Evolutionary conservation across 805 yeast species (phyloP).

Genomic region (Yarrowia yakushimensis): DNA sequence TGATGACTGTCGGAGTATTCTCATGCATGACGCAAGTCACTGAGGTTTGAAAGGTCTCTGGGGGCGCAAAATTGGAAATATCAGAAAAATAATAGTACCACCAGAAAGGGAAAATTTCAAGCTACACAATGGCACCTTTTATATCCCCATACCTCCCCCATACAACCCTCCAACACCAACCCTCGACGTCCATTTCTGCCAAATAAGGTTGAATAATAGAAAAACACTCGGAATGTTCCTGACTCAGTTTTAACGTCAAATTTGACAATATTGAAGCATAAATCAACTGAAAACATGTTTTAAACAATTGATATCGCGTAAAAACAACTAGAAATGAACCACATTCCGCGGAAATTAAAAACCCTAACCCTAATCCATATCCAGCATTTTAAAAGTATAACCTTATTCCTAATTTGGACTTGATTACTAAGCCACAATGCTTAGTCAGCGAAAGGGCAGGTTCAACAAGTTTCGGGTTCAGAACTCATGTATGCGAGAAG

Average conservation of each 20-base stretch:
- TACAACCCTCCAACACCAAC: too few relatives aligned
- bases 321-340: not conserved
- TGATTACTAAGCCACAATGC: not conserved
- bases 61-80: not conserved
- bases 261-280: too few relatives aligned
- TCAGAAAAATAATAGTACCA: not conserved
- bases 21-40: not conserved
- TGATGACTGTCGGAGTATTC: not conserved
- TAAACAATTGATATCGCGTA: too few relatives aligned
- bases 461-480: too few relatives aligned
- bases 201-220: not conserved
- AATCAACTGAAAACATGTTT: too few relatives aligned
- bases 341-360: not conserved
- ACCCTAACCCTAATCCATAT: not conserved
- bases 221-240: not conserved
- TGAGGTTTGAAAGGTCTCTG: not conserved
- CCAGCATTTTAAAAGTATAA: not conserved
- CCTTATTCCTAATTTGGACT: not conserved
- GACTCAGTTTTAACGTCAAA: too few relatives aligned
- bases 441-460: too few relatives aligned
- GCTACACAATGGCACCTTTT: not conserved
- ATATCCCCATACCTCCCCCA: too few relatives aligned
- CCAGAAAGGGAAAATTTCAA: not conserved
- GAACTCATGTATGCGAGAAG: not conserved
- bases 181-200: not conserved